Evolutionary conservation across 257 asterid species (phyloP).

Genomic region (Solanum peruvianum): DNA sequence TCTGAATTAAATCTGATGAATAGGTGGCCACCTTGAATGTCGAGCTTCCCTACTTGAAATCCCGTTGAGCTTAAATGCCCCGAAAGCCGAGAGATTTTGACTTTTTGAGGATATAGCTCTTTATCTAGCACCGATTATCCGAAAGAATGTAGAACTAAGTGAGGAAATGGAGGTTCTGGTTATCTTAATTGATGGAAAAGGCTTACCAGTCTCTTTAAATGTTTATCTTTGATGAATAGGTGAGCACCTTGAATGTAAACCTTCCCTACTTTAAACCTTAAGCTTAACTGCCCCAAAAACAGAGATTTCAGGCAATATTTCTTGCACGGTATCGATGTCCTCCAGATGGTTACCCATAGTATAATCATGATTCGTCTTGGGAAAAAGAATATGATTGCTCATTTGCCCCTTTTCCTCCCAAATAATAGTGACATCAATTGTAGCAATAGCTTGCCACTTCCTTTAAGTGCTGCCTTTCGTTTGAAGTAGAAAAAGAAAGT

Average conservation of each 20-base stretch:
- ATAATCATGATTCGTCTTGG: not conserved
- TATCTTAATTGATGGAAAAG: not conserved
- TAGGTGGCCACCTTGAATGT: not conserved
- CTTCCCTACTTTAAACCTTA: not conserved
- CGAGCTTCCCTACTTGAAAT: not conserved
- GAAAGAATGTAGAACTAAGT: not conserved
- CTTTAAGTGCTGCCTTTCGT: not conserved
- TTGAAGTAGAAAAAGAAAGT: not conserved
- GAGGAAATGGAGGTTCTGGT: not conserved
- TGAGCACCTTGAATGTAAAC: not conserved
- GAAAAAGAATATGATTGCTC: not conserved
- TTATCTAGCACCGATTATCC: not conserved
- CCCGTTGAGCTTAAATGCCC: not conserved
- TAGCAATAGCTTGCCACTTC: not conserved
- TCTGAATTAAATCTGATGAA: not conserved
- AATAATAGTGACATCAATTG: not conserved
- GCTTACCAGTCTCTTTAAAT: not conserved
- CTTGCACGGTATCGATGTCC: not conserved
- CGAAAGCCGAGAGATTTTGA: not conserved
- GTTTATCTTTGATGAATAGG: not conserved
- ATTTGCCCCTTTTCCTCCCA: not conserved
- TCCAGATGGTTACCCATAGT: not conserved
- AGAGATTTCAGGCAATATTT: not conserved
- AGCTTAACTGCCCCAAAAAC: not conserved
- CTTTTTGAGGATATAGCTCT: not conserved